These are phyloP conservation scores for Leptomonas seymouri DNA, from an alignment of 208 protist genomes.

Conservation along the genomic window DNA sequence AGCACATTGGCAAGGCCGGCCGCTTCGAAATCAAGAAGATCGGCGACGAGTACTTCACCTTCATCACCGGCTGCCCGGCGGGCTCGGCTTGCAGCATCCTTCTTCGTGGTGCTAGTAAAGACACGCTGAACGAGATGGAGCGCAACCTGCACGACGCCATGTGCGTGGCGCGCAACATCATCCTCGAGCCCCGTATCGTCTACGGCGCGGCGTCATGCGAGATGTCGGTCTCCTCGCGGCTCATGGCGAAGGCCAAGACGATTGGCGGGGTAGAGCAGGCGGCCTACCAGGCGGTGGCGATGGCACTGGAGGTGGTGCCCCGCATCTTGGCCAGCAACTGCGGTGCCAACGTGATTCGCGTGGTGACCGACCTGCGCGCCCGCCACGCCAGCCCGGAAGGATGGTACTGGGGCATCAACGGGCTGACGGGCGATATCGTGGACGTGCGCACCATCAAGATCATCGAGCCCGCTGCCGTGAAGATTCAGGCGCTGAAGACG, in stretches of 20 bases:
- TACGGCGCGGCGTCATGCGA: slow-evolving; percentile 99
- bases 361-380: slow-evolving; percentile 98
- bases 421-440: slow-evolving; percentile 94
- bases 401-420: slow-evolving; percentile 98
- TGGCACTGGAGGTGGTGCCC: slow-evolving; percentile 96
- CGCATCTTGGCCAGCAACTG: slow-evolving; percentile 99
- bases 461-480: slow-evolving; percentile 98
- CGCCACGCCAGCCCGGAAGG: slow-evolving; percentile 91
- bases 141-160: slow-evolving; percentile 99
- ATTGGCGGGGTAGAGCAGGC: slow-evolving; percentile 97
- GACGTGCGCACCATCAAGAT: slow-evolving; percentile 97
- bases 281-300: slow-evolving; percentile 97
- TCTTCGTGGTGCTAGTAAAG: slow-evolving; percentile 99
- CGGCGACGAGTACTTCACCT: slow-evolving; percentile 99
- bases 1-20: slow-evolving; percentile 97
- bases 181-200: slow-evolving; percentile 97
- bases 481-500: slow-evolving; percentile 98
- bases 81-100: slow-evolving; percentile 99
- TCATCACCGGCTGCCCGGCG: slow-evolving; percentile 98
- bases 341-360: slow-evolving; percentile 97
- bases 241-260: slow-evolving; percentile 95
- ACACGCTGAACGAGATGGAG: slow-evolving; percentile 99
- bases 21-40: slow-evolving; percentile 99
- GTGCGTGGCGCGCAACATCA: slow-evolving; percentile 98
- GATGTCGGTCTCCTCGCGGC: slow-evolving; percentile 94